Percentiles rank a stretch among this genome's conserved stretches.
Evolutionary conservation across 1,284 basidiomycete genomes (phyloP).

Genomic region (Ceratobasidium sp.): DNA sequence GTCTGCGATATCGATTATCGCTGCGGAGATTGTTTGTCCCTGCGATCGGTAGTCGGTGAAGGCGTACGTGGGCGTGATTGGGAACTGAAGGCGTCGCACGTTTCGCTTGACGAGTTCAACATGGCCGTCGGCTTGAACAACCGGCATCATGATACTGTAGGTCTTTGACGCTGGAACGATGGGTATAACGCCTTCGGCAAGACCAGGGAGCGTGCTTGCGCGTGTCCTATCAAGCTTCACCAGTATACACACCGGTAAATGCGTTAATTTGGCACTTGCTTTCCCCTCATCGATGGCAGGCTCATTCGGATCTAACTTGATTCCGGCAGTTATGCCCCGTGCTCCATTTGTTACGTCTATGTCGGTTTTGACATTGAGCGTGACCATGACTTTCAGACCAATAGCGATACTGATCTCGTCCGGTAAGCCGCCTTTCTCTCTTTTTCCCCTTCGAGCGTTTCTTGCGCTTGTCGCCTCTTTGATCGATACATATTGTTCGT

Average conservation of each 20-base stretch:
- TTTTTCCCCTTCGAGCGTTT: not conserved
- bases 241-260: constrained; percentile 36
- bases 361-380: constrained; percentile 38
- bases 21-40: constrained; percentile 43
- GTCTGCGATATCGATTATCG: constrained; percentile 53
- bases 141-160: constrained; percentile 40
- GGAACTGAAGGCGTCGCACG: constrained; percentile 28
- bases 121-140: constrained; percentile 8
- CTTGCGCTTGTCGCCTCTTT: not conserved
- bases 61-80: constrained; percentile 35
- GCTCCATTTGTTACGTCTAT: constrained; percentile 41
- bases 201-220: not conserved
- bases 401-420: constrained; percentile 53
- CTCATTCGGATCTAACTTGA: constrained; percentile 25
- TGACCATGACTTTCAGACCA: constrained; percentile 53
- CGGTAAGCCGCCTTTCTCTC: not conserved
- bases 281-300: not conserved
- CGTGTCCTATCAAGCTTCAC: constrained; percentile 39
- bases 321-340: constrained; percentile 30
- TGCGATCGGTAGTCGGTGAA: constrained; percentile 40
- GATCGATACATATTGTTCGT: not conserved
- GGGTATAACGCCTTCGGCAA: constrained; percentile 32
- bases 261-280: not conserved
- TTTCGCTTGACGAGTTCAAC: constrained; percentile 8
- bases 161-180: constrained; percentile 42